Evolutionary conservation across 352 stramenopile genomes (phyloP), one percentile per base, ranked within the genome.

Genomic region (Phytophthora lateralis): DNA sequence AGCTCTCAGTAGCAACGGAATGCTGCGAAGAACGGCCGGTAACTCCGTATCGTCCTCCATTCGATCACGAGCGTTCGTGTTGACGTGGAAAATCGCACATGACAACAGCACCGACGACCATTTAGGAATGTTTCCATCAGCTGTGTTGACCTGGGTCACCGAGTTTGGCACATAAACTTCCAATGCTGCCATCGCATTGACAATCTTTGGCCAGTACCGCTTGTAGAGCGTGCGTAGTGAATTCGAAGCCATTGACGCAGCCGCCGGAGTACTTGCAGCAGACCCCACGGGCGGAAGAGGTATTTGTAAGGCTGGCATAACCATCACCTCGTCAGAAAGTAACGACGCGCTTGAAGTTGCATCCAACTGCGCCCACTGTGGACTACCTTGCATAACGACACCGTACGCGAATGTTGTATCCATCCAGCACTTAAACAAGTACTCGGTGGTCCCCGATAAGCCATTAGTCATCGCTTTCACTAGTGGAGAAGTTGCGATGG

Each of bases 201-300:
- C 58, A 48, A 89, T 83, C 51, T 66, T 61, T 11, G 81, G 75
- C 81, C 81, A 90, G 53, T 85, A 88, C 7, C 58, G 73, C 43
- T 86, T 88, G 48, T 77, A 88, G 20, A 86, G 51, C 15, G 71
- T 60, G 30, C 54, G 61, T 12, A 73, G 39, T 14, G 43, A 50
- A 20, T 79, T 75, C 0, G 49, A 55, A 9, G 47, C 30, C 4
- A 57, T 60, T 27, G 57, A 45, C 15, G 38, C 48, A 41, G 41
- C 10, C 5, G 44, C 26, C 53, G 65, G 24, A 35, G 53, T 34
- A 29, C 44, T 53, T 4, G 46, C 45, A 51, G 32, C 24, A 55
- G 35, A 17, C 24, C 45, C 42, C 6, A 62, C 42, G 3, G 52
- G 51, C 38, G 60, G 51, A 17, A 81, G 45, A 4, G 75, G 70